Conservation (phyloP, 1,139 yeast genomes). For the Geotrichum aggregatum region DNA sequence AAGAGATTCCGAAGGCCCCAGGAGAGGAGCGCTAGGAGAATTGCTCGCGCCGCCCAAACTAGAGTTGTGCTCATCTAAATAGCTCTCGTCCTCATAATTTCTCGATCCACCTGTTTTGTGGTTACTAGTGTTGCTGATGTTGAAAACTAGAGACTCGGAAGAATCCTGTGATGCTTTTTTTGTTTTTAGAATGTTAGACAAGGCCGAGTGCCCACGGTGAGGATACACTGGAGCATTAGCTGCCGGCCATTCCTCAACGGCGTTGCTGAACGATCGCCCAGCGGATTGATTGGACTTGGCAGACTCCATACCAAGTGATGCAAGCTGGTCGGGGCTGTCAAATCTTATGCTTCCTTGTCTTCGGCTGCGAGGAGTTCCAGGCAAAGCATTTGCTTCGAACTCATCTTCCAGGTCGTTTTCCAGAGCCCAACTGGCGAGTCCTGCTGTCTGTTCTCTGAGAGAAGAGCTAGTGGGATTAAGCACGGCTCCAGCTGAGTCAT, state of each 20-base stretch:
- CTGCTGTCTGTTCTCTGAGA: constrained; percentile 62
- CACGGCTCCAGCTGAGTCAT: background rate
- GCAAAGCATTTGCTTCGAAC: background rate
- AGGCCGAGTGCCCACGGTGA: constrained; percentile 11
- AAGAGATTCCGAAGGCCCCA: background rate
- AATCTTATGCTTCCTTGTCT: constrained; percentile 5
- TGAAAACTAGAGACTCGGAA: background rate
- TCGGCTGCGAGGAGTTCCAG: background rate
- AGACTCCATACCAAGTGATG: constrained; percentile 1
- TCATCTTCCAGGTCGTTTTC: constrained; percentile 38
- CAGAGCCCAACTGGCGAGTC: constrained; percentile 56
- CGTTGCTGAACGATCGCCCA: constrained; percentile 6
- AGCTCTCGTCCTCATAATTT: background rate
- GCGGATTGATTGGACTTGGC: background rate
- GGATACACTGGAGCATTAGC: constrained; percentile 19
- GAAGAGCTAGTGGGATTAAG: constrained; percentile 30
- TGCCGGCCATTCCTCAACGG: constrained; percentile 18
- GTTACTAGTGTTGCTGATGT: background rate
- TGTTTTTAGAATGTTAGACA: constrained; percentile 1
- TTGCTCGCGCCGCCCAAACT: background rate
- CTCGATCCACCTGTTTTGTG: background rate
- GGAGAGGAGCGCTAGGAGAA: background rate
- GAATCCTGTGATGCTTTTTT: background rate
- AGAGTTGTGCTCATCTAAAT: background rate
- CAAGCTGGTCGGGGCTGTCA: constrained; percentile 1